phyloP scores from a whole-genome alignment of 2,329 filamentous ascomycete genomes.

The Trichoderma gracile region DNA sequence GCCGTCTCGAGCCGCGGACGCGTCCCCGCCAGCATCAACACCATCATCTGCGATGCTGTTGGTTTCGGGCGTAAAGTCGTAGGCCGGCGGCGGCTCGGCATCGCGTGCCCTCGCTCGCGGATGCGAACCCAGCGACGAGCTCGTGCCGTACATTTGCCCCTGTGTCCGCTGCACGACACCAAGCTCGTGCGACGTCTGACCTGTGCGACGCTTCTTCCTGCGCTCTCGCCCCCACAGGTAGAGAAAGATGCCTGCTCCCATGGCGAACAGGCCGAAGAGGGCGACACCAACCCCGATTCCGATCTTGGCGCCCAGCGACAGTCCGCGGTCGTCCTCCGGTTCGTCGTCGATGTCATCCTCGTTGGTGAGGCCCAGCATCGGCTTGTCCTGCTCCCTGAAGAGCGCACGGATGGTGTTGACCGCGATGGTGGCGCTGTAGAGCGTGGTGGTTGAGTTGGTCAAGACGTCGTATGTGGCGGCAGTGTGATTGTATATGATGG shows the following conservation, averaged over 20 bases:
- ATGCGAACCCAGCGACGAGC: constrained; percentile 3
- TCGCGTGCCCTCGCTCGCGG: constrained; percentile 20
- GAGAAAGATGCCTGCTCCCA: constrained; percentile 34
- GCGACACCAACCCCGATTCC: constrained; percentile 41
- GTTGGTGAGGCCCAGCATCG: constrained; percentile 38
- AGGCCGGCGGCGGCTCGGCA: constrained; percentile 38
- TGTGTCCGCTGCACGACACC: constrained; percentile 30
- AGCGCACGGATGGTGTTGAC: constrained; percentile 42
- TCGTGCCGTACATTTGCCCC: constrained; percentile 26
- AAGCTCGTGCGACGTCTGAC: constrained; percentile 30
- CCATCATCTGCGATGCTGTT: constrained; percentile 32
- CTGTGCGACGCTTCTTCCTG: neutral
- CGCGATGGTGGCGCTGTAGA: constrained; percentile 42
- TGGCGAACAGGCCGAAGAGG: constrained; percentile 35
- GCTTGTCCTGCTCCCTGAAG: constrained; percentile 42
- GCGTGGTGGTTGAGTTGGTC: constrained; percentile 41
- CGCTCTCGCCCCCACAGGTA: constrained; percentile 32
- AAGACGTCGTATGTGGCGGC: constrained; percentile 40
- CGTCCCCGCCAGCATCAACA: constrained; percentile 28
- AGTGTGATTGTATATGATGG: constrained; percentile 41
- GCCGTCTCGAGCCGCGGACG: constrained; percentile 32
- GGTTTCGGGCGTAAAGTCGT: constrained; percentile 34
- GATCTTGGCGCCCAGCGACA: constrained; percentile 39
- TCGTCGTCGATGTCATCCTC: constrained; percentile 36
- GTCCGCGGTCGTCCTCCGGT: constrained; percentile 23